Evolutionary conservation across 352 stramenopile genomes (phyloP).

Genomic region (Globisporangium perplexum): DNA sequence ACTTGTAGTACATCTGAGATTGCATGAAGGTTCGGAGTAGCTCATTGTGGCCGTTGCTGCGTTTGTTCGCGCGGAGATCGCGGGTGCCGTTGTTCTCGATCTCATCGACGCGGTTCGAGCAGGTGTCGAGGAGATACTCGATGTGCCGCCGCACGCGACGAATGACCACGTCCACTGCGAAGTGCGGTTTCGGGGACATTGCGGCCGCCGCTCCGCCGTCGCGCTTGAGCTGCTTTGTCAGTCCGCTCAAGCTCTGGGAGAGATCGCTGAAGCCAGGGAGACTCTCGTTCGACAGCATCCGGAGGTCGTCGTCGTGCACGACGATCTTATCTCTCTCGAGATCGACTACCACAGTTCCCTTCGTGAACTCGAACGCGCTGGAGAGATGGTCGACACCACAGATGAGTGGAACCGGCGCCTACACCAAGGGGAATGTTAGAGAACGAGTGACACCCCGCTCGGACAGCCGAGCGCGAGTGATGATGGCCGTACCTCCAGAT

Average conservation of each 20-base stretch:
- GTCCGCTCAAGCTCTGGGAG: constrained; percentile 24
- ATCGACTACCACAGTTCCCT: constrained; percentile 32
- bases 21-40: constrained; percentile 28
- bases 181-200: constrained; percentile 7
- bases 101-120: constrained; percentile 1
- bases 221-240: constrained; percentile 22
- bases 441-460: background rate
- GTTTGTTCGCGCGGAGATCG: background rate
- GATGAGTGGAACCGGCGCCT: constrained; percentile 50
- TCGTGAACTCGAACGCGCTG: constrained; percentile 25
- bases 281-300: constrained; percentile 6
- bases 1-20: constrained; percentile 55
- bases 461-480: background rate
- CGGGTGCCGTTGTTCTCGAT: background rate
- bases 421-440: background rate
- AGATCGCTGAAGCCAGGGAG: constrained; percentile 28
- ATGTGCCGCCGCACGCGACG: constrained; percentile 38
- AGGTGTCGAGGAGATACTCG: constrained; percentile 25
- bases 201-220: background rate
- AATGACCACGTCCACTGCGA: constrained; percentile 41
- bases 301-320: constrained; percentile 30
- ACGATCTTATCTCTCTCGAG: constrained; percentile 23
- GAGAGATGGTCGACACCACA: constrained; percentile 41
- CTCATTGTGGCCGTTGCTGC: constrained; percentile 7
- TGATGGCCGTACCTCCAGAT: constrained; percentile 37